Conservation (phyloP, 176 grass and related monocot genomes). For the Paspalum vaginatum region DNA sequence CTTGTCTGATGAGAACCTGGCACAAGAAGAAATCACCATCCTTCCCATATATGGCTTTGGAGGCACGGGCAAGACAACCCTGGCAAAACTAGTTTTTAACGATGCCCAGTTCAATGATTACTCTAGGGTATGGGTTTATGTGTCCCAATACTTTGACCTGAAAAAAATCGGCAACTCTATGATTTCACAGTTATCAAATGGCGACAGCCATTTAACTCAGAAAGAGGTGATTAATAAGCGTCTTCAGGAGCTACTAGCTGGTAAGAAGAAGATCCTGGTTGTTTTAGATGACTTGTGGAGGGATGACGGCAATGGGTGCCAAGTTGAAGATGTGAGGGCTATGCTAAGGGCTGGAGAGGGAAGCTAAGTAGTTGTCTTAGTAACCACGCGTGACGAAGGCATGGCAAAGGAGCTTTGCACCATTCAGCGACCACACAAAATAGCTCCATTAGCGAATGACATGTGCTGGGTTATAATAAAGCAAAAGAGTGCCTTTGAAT, state of each 20-base stretch:
- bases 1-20: neutral
- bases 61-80: slow-evolving; percentile 16
- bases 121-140: neutral
- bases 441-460: neutral
- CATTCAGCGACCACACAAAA: neutral
- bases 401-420: neutral
- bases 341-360: neutral
- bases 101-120: neutral
- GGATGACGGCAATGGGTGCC: neutral
- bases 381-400: neutral
- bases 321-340: neutral
- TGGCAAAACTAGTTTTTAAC: slow-evolving; percentile 17
- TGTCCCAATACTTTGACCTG: neutral
- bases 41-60: slow-evolving; percentile 25
- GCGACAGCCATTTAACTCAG: neutral
- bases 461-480: slow-evolving; percentile 7
- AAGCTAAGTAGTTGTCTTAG: neutral
- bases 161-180: neutral
- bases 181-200: neutral
- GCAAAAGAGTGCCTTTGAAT: neutral
- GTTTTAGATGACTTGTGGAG: slow-evolving; percentile 38
- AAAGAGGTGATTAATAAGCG: neutral
- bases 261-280: neutral
- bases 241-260: neutral
- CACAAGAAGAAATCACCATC: neutral